phyloP scores from a whole-genome alignment of 2,329 filamentous ascomycete species.

The Phaeosphaeriaceae sp. region DNA sequence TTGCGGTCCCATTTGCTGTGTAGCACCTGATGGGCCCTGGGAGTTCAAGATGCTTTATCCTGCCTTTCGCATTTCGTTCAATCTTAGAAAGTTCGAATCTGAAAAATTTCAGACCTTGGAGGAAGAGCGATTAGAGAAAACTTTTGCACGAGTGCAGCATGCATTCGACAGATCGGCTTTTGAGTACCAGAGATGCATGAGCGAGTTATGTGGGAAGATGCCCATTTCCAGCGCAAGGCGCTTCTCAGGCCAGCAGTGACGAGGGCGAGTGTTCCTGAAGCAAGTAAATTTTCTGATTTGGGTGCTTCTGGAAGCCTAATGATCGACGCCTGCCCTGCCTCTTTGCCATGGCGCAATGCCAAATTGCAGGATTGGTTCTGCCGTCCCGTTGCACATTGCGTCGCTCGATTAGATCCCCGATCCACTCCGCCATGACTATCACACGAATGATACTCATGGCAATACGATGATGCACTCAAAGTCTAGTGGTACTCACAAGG shows the following conservation, averaged over 20 bases:
- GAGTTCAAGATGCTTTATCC: too few species aligned
- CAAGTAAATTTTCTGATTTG: neutral
- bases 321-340: neutral
- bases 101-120: too few species aligned
- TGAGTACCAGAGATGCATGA: neutral
- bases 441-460: neutral
- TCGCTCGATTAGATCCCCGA: neutral
- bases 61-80: too few species aligned
- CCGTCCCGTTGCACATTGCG: neutral
- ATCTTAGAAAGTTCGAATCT: too few species aligned
- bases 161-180: neutral
- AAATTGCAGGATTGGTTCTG: neutral
- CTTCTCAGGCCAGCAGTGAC: neutral
- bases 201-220: neutral
- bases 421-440: neutral
- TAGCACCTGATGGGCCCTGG: neutral
- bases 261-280: neutral
- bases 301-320: conserved; percentile 1
- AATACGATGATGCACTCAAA: neutral
- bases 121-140: too few species aligned
- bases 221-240: neutral
- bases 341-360: neutral
- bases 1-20: neutral
- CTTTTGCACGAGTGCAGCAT: too few species aligned
- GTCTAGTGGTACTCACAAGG: neutral